phyloP scores from a whole-genome alignment of 2,329 filamentous ascomycete species.

The Macroventuria anomochaeta region DNA sequence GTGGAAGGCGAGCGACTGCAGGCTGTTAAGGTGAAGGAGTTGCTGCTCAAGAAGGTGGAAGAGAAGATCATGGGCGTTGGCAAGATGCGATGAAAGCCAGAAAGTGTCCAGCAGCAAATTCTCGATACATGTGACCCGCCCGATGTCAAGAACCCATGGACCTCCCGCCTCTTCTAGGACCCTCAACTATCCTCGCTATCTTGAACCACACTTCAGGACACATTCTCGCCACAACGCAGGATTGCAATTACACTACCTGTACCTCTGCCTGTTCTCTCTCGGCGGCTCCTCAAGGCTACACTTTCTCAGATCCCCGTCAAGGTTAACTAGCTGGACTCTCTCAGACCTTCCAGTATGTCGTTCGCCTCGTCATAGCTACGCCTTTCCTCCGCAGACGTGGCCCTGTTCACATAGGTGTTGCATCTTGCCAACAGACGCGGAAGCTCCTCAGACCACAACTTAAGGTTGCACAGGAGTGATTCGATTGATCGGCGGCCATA shows the following conservation, averaged over 20 bases:
- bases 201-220: not conserved
- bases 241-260: not conserved
- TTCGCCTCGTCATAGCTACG: no score
- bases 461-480: no score
- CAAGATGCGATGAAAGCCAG: constrained; percentile 28
- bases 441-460: no score
- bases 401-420: no score
- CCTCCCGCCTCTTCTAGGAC: not conserved
- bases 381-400: no score
- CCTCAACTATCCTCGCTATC: not conserved
- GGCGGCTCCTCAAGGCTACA: not conserved
- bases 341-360: no score
- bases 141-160: not conserved
- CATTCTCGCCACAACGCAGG: no score
- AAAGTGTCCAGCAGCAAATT: no score
- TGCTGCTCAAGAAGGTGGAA: constrained; percentile 55
- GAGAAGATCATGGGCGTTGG: constrained; percentile 51
- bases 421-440: no score
- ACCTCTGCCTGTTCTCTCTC: not conserved
- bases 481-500: no score
- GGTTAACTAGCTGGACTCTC: no score
- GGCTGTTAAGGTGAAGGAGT: constrained; percentile 53
- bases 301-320: not conserved
- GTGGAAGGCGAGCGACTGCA: constrained; percentile 51
- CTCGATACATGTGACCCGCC: no score